Conservation (phyloP, 345 rosid genomes). For the Nephelium lappaceum region DNA sequence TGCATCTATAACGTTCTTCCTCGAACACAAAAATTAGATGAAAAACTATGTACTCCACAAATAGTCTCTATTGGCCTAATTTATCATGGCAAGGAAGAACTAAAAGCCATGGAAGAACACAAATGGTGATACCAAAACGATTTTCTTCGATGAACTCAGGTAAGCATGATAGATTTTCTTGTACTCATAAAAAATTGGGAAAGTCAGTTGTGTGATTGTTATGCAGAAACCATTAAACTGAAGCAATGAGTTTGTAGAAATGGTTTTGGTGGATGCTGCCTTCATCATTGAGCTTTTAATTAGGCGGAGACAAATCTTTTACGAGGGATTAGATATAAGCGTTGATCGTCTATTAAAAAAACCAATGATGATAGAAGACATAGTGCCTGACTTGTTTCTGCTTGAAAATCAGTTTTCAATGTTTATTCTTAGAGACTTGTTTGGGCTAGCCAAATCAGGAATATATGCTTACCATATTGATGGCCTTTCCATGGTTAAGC, state of each 20-base stretch:
- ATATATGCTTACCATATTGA: neutral
- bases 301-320: too few species aligned
- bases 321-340: neutral
- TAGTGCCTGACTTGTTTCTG: slow-evolving; percentile 12
- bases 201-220: neutral
- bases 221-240: neutral
- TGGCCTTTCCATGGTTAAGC: neutral
- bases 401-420: slow-evolving; percentile 34
- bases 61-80: slow-evolving; percentile 26
- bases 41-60: neutral
- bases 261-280: slow-evolving; percentile 20
- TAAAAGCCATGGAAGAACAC: slow-evolving; percentile 26
- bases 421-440: slow-evolving; percentile 21
- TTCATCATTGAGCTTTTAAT: slow-evolving; percentile 23
- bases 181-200: neutral
- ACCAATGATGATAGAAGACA: slow-evolving; percentile 6
- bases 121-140: slow-evolving; percentile 9
- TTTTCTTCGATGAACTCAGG: slow-evolving; percentile 4
- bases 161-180: neutral
- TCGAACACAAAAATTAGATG: neutral
- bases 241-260: slow-evolving; percentile 19
- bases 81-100: neutral
- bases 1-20: slow-evolving; percentile 22
- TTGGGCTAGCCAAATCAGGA: neutral
- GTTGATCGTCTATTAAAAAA: neutral